phyloP scores from a whole-genome alignment of 2,329 filamentous ascomycete species.

The Aphanoascus verrucosus region DNA sequence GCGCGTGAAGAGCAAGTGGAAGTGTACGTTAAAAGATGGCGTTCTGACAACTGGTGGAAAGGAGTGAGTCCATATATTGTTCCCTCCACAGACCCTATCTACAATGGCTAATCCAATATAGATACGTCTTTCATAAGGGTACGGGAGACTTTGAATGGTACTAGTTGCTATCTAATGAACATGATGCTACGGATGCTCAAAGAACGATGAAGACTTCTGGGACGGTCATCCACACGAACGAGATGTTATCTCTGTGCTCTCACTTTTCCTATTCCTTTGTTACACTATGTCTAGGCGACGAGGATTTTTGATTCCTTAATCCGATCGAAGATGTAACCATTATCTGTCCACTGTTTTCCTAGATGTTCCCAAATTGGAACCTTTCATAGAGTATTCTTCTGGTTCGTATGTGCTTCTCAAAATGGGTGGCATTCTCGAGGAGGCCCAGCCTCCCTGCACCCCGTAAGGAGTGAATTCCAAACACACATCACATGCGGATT shows the following conservation, averaged over 20 bases:
- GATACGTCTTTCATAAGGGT: conserved; percentile 94
- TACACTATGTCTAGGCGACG: background rate
- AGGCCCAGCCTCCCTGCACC: too few relatives aligned
- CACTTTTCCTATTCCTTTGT: background rate
- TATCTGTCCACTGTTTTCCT: background rate
- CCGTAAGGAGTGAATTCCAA: too few relatives aligned
- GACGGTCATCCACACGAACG: too few relatives aligned
- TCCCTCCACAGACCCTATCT: background rate
- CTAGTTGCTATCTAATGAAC: conserved; percentile 8
- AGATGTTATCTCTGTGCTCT: too few relatives aligned
- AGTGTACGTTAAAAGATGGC: conserved; percentile 96
- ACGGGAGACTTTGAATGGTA: conserved; percentile 97
- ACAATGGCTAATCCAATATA: conserved; percentile 22
- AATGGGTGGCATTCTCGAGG: background rate
- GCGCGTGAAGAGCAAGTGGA: conserved; percentile 98
- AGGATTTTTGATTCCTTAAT: background rate
- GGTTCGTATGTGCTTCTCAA: background rate
- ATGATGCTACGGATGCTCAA: background rate
- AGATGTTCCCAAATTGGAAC: background rate
- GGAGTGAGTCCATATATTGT: conserved; percentile 50
- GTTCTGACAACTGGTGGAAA: conserved; percentile 86
- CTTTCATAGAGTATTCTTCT: background rate
- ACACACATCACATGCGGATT: too few relatives aligned
- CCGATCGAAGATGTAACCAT: background rate
- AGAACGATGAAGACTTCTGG: background rate